Base-by-base conservation (phyloP, 2,329 filamentous ascomycete genomes). In the Ramularia endophylla region DNA sequence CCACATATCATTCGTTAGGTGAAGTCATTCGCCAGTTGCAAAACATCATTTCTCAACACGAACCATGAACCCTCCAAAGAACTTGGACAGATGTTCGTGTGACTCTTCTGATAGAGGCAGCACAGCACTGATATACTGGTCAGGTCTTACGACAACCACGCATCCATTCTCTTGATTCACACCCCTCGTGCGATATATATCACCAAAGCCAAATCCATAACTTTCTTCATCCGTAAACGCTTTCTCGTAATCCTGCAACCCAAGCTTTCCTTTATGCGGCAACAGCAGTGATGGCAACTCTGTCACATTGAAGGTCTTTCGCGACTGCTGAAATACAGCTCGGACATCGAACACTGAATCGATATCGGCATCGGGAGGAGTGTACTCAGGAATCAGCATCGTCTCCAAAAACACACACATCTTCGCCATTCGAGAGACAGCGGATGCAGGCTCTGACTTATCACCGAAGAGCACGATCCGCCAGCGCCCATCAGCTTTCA, bases 101-200 rank as follows among this genome's bases (percentile, higher is more conserved):
- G 41, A 47, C 12, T 50, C 47, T 19, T 51, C 45, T 17, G 41
- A 45, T 19, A 64, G 35, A 8, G 59, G 59, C 38, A 58, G 35
- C 7, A 63, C 54, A 39, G 52, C 57, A 44, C 53, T 56, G 28
- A 85, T 73, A 60, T 86, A 80, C 56, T 83, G 79, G 65, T 87
- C 83, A 2, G 83, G 83, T 36, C 83, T 62, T 2, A 80, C 65
- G 1, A 81, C 64, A 0, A 83, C 72, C 3, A 79, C 63, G 46
- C 75, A 78, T 0, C 82, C 81, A 15, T 62, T 60, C 39, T 72
- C 64, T 13, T 50, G 57, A 48, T 78, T 69, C 2, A 87, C 66
- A 0, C 79, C 81, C 43, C 80, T 81, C 3, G 69, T 70, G 41
- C 72, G 64, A 53, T 84, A 74, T 16, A 69, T 65, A 40, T 69